phyloP scores from a whole-genome alignment of 1,284 basidiomycete species.

The Clitocybe nebularis region DNA sequence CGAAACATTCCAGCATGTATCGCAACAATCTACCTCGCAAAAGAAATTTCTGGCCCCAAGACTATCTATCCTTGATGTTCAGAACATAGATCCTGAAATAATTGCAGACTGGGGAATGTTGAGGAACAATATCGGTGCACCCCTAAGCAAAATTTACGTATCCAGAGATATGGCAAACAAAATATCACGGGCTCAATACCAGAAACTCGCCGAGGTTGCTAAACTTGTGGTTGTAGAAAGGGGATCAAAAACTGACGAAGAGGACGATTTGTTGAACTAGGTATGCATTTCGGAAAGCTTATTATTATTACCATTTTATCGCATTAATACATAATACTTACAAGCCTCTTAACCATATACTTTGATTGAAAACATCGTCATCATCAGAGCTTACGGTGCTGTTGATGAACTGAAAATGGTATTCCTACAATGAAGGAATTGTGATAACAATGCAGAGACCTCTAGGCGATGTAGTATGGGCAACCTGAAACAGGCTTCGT shows the following conservation, averaged over 20 bases:
- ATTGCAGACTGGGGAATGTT: conserved; percentile 21
- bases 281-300: too few species aligned
- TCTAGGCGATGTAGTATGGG: too few species aligned
- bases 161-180: conserved; percentile 17
- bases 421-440: too few species aligned
- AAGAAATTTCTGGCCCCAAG: conserved; percentile 32
- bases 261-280: too few species aligned
- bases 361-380: too few species aligned
- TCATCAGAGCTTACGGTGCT: too few species aligned
- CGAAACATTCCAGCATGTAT: conserved; percentile 11
- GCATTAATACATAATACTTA: too few species aligned
- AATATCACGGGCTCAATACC: conserved; percentile 15
- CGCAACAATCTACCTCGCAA: conserved; percentile 7
- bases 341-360: too few species aligned
- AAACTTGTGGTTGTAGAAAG: conserved; percentile 26
- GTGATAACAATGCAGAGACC: too few species aligned
- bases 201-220: conserved; percentile 17
- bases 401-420: too few species aligned
- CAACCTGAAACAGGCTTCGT: too few species aligned
- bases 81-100: conserved; percentile 21
- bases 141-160: conserved; percentile 30
- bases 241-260: conserved; percentile 36
- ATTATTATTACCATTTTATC: too few species aligned
- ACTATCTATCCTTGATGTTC: conserved; percentile 39
- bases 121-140: conserved; percentile 22